Evolutionary conservation across 805 yeast genomes (phyloP).

Genomic region (Pichia scutulata): DNA sequence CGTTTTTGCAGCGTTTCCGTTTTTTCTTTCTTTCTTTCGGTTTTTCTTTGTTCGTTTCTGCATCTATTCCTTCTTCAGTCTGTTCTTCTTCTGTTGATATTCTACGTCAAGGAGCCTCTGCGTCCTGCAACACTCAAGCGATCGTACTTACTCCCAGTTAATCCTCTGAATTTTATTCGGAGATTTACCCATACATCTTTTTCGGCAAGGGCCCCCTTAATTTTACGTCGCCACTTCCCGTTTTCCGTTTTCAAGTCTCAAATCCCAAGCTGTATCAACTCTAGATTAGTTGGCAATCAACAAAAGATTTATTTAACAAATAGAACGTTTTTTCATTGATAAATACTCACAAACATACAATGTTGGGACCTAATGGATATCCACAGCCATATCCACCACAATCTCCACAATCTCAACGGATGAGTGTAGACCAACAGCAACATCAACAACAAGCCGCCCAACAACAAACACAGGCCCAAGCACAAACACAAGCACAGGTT

Average conservation of each 20-base stretch:
- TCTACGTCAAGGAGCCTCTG: too few relatives aligned
- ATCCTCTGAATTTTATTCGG: too few relatives aligned
- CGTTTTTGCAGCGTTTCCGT: not conserved
- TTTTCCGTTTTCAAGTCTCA: not conserved
- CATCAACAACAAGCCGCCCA: not conserved
- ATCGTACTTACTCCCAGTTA: too few relatives aligned
- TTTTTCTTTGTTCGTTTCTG: not conserved
- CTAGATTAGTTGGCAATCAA: too few relatives aligned
- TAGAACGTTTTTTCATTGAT: too few relatives aligned
- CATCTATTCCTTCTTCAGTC: too few relatives aligned
- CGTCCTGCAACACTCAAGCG: too few relatives aligned
- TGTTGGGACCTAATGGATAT: constrained; percentile 4
- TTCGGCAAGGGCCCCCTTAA: not conserved
- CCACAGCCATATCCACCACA: not conserved
- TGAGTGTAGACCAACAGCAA: not conserved
- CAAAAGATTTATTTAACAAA: too few relatives aligned
- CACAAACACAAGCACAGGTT: constrained; percentile 19
- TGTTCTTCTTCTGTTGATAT: too few relatives aligned
- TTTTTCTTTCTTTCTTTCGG: not conserved
- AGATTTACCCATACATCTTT: too few relatives aligned
- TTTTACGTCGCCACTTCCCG: not conserved
- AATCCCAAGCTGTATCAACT: not conserved
- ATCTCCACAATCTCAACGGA: not conserved
- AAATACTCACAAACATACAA: not conserved
- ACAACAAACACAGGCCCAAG: constrained; percentile 22